Evolutionary conservation across 257 asterid genomes (phyloP), one percentile per base, ranked within the genome.

Genomic region (Dorcoceras hygrometricum): DNA sequence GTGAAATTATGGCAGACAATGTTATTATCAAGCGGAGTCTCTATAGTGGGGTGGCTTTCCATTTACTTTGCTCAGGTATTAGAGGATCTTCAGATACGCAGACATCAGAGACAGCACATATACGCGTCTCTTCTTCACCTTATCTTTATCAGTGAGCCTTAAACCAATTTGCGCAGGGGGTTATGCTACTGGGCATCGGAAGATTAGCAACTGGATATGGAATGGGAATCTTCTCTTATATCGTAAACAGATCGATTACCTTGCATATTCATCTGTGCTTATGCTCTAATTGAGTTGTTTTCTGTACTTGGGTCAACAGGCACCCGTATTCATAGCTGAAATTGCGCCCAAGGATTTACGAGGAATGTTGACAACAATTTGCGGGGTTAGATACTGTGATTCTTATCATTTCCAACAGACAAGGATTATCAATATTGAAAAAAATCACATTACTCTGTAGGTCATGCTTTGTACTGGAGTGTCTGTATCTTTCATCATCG

Each of bases 131-230:
- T n/a, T n/a, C n/a, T n/a, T n/a, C n/a, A n/a, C 34, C 20, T 36
- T 6, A 2, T 0, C 48, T 34, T 9, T 2, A 5, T 8, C 1
- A 12, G 48, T 36, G 48, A 36, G 18, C 48, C 48, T 10, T 36
- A 36, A 36, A 36, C 46, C 46, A 10, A 34, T 1, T 68, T 74
- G 28, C 59, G 75, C 68, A 82, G 96, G 88, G 84, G 29, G 81
- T 64, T 23, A 54, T 77, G 51, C 79, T 81, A 63, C 81, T 94
- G 72, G 97, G 90, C 73, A 69, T 90, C 9, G 97, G 99, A 60
- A 84, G 99, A 74, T 66, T 89, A 46, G 95, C 94, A 43, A 89
- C 96, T 26, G 97, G 97, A 76, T 89, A 87, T 81, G 98, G 98
- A 59, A 89, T 87, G 96, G 97, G 97, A 82, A 93, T 90, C 28